These are phyloP conservation scores for Stachybotrys echinatus DNA, from an alignment of 2,329 filamentous ascomycete genomes.

Conservation along the genomic window DNA sequence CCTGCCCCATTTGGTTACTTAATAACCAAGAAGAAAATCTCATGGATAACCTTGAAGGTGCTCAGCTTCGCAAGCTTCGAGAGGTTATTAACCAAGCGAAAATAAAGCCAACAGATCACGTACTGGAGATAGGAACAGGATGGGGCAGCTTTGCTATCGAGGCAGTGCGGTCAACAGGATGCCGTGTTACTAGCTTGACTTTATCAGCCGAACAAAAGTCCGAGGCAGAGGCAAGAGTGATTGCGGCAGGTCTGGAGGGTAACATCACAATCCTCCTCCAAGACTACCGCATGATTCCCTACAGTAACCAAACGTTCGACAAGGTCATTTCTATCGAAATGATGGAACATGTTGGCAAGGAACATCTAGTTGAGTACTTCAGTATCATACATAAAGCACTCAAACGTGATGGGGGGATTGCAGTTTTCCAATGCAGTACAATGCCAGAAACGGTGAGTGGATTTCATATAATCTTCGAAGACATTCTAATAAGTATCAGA, in stretches of 20 bases:
- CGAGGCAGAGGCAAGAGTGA: conserved; percentile 62
- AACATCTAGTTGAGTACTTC: conserved; percentile 65
- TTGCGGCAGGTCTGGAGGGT: conserved; percentile 51
- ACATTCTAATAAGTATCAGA: conserved; percentile 18
- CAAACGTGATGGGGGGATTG: conserved; percentile 61
- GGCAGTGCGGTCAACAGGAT: conserved; percentile 60
- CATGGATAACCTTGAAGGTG: conserved; percentile 37
- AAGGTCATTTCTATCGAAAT: conserved; percentile 74
- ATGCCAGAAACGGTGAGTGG: conserved; percentile 52
- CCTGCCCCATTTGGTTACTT: conserved; percentile 59
- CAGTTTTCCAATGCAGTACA: conserved; percentile 72
- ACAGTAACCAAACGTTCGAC: conserved; percentile 53
- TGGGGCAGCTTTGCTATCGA: conserved; percentile 72
- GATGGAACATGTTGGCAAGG: conserved; percentile 67
- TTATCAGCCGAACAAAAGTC: conserved; percentile 64
- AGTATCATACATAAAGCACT: conserved; percentile 56
- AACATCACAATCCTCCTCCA: conserved; percentile 58
- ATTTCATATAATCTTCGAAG: not conserved
- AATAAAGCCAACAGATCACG: conserved; percentile 60
- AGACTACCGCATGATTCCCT: conserved; percentile 61
- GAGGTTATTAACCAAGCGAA: conserved; percentile 60
- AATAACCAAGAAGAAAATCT: not conserved
- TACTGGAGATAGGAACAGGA: conserved; percentile 72
- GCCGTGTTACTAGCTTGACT: conserved; percentile 63
- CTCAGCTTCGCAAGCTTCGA: conserved; percentile 62